Percentiles rank a stretch among this genome's conserved stretches.
These are phyloP conservation scores for Chenopodium quinoa DNA, from an alignment of 148 eudicot species.

Conservation along the genomic window DNA sequence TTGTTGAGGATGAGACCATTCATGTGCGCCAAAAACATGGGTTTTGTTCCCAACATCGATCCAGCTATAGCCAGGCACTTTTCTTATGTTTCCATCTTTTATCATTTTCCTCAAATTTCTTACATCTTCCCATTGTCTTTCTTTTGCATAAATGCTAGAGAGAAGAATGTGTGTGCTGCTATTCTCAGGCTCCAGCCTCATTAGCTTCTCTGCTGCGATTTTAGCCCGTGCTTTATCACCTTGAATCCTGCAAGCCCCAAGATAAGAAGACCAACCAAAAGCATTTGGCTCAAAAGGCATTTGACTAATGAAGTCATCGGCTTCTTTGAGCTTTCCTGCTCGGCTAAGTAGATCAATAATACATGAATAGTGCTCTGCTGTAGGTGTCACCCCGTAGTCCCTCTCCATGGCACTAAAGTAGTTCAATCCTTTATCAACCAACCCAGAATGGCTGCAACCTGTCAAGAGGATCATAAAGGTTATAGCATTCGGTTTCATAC, in stretches of 20 bases:
- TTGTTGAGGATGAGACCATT: conserved; percentile 41
- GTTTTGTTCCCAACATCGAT: conserved; percentile 48
- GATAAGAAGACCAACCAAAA: conserved; percentile 53
- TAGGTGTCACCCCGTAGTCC: conserved; percentile 38
- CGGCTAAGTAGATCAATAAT: conserved; percentile 52
- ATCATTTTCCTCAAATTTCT: conserved; percentile 42
- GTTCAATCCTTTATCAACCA: conserved; percentile 44
- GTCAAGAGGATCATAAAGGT: conserved; percentile 44
- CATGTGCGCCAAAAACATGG: conserved; percentile 49
- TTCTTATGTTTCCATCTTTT: conserved; percentile 39
- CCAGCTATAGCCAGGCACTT: conserved; percentile 61
- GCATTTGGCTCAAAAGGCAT: conserved; percentile 66
- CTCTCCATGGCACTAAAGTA: conserved; percentile 43
- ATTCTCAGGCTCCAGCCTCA: conserved; percentile 46
- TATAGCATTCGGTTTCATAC: conserved; percentile 40
- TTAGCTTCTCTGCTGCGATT: conserved; percentile 36
- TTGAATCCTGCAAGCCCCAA: conserved; percentile 44
- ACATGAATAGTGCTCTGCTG: conserved; percentile 46
- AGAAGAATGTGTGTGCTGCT: conserved; percentile 45
- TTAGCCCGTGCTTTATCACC: conserved; percentile 44
- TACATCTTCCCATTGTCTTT: conserved; percentile 43
- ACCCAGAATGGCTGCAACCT: conserved; percentile 59
- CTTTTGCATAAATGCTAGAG: conserved; percentile 52
- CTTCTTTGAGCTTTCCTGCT: conserved; percentile 52
- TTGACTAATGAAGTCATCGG: conserved; percentile 37